Percentiles rank a stretch among this genome's conserved stretches.
Conservation (phyloP, 352 stramenopile species). For the Pythium aphanidermatum region DNA sequence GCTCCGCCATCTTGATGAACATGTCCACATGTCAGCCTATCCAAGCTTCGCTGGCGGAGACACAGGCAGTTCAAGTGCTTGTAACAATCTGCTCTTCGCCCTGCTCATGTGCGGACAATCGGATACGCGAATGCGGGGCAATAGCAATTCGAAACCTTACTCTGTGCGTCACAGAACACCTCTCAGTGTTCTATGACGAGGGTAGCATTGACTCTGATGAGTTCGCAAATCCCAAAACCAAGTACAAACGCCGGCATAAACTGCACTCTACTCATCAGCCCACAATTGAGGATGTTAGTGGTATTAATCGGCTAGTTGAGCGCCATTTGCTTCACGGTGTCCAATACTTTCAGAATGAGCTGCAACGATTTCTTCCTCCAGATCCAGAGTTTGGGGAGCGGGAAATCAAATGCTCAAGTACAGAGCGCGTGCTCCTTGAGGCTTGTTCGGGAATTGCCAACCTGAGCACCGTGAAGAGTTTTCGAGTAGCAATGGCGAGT, state of each 20-base stretch:
- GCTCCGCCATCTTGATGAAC: conserved; percentile 40
- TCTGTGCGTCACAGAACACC: conserved; percentile 52
- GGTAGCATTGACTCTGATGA: conserved; percentile 11
- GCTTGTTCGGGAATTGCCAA: conserved; percentile 60
- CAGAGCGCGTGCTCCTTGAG: conserved; percentile 46
- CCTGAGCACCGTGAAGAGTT: conserved; percentile 52
- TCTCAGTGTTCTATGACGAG: conserved; percentile 47
- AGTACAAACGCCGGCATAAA: neutral
- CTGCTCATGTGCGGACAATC: conserved; percentile 8
- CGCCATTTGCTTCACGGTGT: conserved; percentile 54
- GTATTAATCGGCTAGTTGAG: conserved; percentile 41
- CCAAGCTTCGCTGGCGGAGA: conserved; percentile 43
- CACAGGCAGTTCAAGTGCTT: conserved; percentile 53
- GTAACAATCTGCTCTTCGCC: conserved; percentile 44
- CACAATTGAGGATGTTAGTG: no score
- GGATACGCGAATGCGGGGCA: conserved; percentile 46
- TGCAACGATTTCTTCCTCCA: conserved; percentile 25
- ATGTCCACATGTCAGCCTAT: conserved; percentile 71
- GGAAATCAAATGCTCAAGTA: conserved; percentile 4
- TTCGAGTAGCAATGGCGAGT: conserved; percentile 52
- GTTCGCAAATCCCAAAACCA: neutral
- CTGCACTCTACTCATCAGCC: no score
- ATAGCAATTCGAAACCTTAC: conserved; percentile 65
- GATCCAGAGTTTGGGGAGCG: neutral
- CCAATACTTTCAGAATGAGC: conserved; percentile 51